phyloP scores from a whole-genome alignment of 192 early-diverging fungal species.

The Coemansia sp. region DNA sequence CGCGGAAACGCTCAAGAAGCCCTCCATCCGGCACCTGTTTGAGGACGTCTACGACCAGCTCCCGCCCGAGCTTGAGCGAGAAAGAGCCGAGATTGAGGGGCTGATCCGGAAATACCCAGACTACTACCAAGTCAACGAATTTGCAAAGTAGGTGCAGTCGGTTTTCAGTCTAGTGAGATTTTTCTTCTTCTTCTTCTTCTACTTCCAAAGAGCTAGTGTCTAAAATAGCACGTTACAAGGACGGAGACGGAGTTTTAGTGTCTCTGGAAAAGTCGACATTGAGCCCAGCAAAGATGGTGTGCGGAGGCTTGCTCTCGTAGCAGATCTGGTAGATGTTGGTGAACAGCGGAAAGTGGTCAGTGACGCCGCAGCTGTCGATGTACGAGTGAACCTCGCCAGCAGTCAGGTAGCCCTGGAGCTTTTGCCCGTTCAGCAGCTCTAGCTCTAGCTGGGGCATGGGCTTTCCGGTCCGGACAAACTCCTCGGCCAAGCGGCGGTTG shows the following conservation, averaged over 20 bases:
- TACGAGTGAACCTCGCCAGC: conserved; percentile 84
- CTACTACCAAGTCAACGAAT: conserved; percentile 65
- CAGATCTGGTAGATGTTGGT: conserved; percentile 90
- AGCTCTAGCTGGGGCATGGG: conserved; percentile 87
- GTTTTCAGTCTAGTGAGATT: not conserved
- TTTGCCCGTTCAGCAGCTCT: conserved; percentile 95
- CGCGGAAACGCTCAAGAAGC: conserved; percentile 89
- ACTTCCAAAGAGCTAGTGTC: too few species aligned
- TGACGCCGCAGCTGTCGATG: conserved; percentile 61
- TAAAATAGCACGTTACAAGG: not conserved
- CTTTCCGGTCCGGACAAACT: conserved; percentile 87
- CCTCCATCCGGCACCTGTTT: conserved; percentile 78
- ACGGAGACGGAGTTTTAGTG: conserved; percentile 17
- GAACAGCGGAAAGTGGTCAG: conserved; percentile 86
- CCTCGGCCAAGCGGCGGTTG: conserved; percentile 91
- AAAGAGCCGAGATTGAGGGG: conserved; percentile 74
- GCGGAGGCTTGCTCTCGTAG: conserved; percentile 73
- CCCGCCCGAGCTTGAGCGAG: conserved; percentile 71
- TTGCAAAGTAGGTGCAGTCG: conserved; percentile 20
- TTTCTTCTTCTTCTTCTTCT: not conserved
- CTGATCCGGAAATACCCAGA: conserved; percentile 83
- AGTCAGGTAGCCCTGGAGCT: conserved; percentile 93
- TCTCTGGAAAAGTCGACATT: conserved; percentile 53
- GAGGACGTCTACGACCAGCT: conserved; percentile 92
- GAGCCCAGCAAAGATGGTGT: conserved; percentile 59